Evolutionary conservation across 441 rosid genomes (phyloP).

Genomic region (Gossypium schwendimanii): DNA sequence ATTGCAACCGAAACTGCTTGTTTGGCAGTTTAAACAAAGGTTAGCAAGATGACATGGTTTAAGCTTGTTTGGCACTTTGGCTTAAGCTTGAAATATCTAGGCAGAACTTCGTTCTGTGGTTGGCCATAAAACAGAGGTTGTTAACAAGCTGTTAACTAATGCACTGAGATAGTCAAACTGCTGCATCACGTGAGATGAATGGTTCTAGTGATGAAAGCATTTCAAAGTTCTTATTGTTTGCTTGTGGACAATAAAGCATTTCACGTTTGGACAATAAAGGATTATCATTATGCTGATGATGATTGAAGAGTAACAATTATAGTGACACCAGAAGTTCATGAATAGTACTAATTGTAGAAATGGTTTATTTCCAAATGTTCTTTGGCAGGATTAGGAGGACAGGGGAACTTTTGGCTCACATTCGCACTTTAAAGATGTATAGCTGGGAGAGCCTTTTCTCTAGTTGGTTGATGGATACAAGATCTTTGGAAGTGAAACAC

Average conservation of each 20-base stretch:
- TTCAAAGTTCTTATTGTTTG: not conserved
- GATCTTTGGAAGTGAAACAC: conserved; percentile 79
- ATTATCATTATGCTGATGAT: conserved; percentile 1
- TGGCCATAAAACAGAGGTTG: not conserved
- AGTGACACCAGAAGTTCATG: not conserved
- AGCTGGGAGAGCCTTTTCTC: conserved; percentile 88
- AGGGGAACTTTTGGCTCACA: conserved; percentile 76
- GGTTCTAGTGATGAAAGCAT: not conserved
- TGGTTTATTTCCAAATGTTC: conserved; percentile 15
- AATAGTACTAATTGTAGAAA: not conserved
- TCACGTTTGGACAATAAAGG: not conserved
- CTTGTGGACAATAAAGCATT: not conserved
- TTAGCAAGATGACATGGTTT: not conserved
- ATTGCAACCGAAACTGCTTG: not conserved
- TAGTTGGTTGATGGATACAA: conserved; percentile 68
- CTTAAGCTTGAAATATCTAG: not conserved
- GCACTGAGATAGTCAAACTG: not conserved
- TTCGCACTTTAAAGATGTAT: conserved; percentile 85
- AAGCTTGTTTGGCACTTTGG: not conserved
- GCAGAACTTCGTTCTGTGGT: not conserved
- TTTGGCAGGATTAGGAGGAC: conserved; percentile 77
- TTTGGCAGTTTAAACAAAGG: not conserved
- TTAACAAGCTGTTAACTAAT: not conserved
- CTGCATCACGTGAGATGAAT: not conserved
- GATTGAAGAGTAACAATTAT: not conserved